Percentiles rank a stretch among this genome's conserved stretches.
Evolutionary conservation across 768 basidiomycete genomes (phyloP).

Genomic region (Suillus bovinus): DNA sequence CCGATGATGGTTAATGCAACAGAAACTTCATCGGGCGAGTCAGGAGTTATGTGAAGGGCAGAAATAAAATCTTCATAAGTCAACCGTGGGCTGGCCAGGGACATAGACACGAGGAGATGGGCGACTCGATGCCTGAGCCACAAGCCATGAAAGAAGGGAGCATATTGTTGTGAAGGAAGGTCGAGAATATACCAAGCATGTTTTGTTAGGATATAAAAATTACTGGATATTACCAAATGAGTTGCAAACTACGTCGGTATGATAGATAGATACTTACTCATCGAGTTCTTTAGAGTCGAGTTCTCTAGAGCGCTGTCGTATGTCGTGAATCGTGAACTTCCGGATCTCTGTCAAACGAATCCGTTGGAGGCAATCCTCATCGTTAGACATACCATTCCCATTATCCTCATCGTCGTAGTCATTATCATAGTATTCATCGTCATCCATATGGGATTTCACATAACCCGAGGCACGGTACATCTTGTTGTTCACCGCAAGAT

Average conservation of each 20-base stretch:
- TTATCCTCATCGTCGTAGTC: conserved; percentile 24
- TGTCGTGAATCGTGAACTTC: conserved; percentile 49
- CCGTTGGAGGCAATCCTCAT: conserved; percentile 22
- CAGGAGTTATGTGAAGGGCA: conserved; percentile 31
- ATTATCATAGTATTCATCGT: conserved; percentile 29
- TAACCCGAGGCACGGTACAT: conserved; percentile 38
- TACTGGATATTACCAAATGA: conserved; percentile 38
- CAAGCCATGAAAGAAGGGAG: conserved; percentile 44
- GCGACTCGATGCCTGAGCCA: conserved; percentile 52
- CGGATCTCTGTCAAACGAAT: conserved; percentile 45
- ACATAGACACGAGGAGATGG: conserved; percentile 45
- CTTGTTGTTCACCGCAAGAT: conserved; percentile 16
- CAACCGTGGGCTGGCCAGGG: conserved; percentile 35
- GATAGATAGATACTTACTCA: conserved; percentile 36
- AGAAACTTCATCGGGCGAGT: conserved; percentile 33
- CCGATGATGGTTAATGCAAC: conserved; percentile 42
- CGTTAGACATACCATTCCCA: background rate
- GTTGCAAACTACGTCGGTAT: background rate
- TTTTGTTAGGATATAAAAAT: conserved; percentile 62
- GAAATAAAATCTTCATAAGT: conserved; percentile 42
- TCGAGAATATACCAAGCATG: conserved; percentile 73
- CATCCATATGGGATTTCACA: conserved; percentile 40
- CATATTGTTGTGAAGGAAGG: conserved; percentile 46
- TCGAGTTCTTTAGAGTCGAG: conserved; percentile 46
- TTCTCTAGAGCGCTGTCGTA: conserved; percentile 20